Evolutionary conservation across 352 stramenopile species (phyloP).

Genomic region (Bremia lactucae): DNA sequence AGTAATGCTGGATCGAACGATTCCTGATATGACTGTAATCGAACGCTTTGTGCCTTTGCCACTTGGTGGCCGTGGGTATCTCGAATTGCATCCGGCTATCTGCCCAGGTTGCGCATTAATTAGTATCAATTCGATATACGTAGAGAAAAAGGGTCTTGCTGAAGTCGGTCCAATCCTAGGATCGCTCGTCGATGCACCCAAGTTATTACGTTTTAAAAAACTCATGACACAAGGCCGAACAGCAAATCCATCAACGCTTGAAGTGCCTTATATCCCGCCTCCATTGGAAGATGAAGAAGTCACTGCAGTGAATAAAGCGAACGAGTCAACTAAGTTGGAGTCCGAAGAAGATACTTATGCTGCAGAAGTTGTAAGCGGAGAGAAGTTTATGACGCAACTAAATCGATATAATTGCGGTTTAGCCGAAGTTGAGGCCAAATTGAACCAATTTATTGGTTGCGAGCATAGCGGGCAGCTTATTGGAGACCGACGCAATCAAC

Average conservation of each 20-base stretch:
- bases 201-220: conserved; percentile 81
- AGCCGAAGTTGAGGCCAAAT: conserved; percentile 32
- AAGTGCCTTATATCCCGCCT: conserved; percentile 58
- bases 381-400: conserved; percentile 35
- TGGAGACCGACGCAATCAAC: conserved; percentile 42
- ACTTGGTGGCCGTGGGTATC: conserved; percentile 51
- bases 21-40: conserved; percentile 68
- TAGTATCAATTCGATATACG: conserved; percentile 65
- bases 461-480: conserved; percentile 32
- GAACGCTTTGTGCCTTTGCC: conserved; percentile 67
- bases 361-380: conserved; percentile 9
- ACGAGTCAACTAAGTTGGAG: conserved; percentile 12
- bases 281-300: conserved; percentile 31
- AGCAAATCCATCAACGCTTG: conserved; percentile 60
- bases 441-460: conserved; percentile 40
- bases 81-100: conserved; percentile 75
- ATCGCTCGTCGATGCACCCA: conserved; percentile 37
- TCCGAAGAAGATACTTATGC: conserved; percentile 14
- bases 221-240: conserved; percentile 63
- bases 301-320: conserved; percentile 6
- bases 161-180: conserved; percentile 65
- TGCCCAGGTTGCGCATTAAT: conserved; percentile 66
- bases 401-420: conserved; percentile 36
- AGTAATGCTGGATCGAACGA: conserved; percentile 70
- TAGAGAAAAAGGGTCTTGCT: conserved; percentile 58